These are phyloP conservation scores for Macadamia tetraphylla DNA, from an alignment of 164 flowering plant genomes.

Conservation along the genomic window DNA sequence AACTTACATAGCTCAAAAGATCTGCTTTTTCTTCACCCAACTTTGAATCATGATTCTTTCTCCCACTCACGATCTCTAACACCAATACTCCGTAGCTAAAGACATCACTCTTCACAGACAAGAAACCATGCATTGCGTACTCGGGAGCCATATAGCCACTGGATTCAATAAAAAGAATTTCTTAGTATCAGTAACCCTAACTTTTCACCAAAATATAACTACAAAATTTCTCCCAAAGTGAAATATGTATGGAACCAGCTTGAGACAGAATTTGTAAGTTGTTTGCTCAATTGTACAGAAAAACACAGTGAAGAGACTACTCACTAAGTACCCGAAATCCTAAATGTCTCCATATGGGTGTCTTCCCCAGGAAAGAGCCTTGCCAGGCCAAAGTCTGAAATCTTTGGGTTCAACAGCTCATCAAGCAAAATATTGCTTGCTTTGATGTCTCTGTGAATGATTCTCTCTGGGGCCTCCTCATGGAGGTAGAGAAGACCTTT, in stretches of 20 bases:
- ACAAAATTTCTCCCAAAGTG: too few relatives aligned
- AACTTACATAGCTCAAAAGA: constrained; percentile 71
- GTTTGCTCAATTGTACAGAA: too few relatives aligned
- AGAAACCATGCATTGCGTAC: constrained; percentile 71
- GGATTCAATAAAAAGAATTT: constrained; percentile 12
- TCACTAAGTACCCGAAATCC: constrained; percentile 81
- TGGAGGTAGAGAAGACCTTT: constrained; percentile 82
- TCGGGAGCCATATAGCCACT: constrained; percentile 94
- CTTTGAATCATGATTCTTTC: constrained; percentile 47
- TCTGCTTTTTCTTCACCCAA: constrained; percentile 44
- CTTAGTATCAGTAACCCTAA: not conserved
- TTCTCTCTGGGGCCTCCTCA: constrained; percentile 79
- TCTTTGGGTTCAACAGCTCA: constrained; percentile 65
- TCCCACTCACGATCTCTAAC: constrained; percentile 76
- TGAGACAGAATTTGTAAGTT: too few relatives aligned
- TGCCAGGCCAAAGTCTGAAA: constrained; percentile 89
- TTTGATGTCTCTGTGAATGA: constrained; percentile 86
- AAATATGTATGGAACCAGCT: too few relatives aligned
- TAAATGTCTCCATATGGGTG: constrained; percentile 67
- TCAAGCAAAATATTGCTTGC: constrained; percentile 82
- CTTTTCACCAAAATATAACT: too few relatives aligned
- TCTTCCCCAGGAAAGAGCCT: constrained; percentile 77
- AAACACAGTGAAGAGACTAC: constrained; percentile 22
- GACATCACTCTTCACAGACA: constrained; percentile 80
- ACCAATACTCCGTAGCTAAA: constrained; percentile 77